Base-by-base conservation (phyloP, 2,329 filamentous ascomycete species). In the Botryotinia narcissicola region DNA sequence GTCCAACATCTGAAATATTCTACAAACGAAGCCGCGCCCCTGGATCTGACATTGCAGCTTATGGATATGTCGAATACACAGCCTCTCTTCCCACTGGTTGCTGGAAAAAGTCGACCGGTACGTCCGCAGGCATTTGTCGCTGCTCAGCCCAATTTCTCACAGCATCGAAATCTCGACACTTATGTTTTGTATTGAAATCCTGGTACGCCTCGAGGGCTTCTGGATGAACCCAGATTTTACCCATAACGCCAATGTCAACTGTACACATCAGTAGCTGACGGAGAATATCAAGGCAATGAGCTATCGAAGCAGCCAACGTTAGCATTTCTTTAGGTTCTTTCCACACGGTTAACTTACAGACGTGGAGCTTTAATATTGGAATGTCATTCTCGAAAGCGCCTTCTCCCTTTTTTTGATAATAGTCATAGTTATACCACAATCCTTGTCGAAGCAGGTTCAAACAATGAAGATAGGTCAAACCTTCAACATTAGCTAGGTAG, bases 181-280 rank as follows among this genome's bases (percentile, higher is more conserved):
- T 82, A 75, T 88, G 87, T 73, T 83, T 79, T 0, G 85, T 88
- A 75, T 87, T 87, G 80, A 89, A 88, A 78, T 89, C 85, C 4
- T 87, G 84, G 75, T 85, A 87, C 4, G 78, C 76, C 66, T 77
- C 78, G 1, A 83, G 82, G 14, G 80, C 79, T 14, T 80, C 75
- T 18, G 76, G 76, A 54, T 86, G 82, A 75, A 84, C 84, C 86
- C 86, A 89, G 12, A 88, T 80, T 73, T 88, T 86, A 3, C 86
- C 86, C 1, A 88, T 80, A 1, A 89, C 82, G 1, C 86, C 86
- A 20, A 85, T 82, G 73, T 88, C 86, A 1, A 85, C 81, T 3
- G 82, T 85, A 76, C 86, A 89, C 86, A 88, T 88, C 32, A 89
- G 80, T 70, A 87, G 84, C 76, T 88, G 86, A 22, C 86, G 83